phyloP scores from a whole-genome alignment of 352 stramenopile species.

The Pythium chondricola region DNA sequence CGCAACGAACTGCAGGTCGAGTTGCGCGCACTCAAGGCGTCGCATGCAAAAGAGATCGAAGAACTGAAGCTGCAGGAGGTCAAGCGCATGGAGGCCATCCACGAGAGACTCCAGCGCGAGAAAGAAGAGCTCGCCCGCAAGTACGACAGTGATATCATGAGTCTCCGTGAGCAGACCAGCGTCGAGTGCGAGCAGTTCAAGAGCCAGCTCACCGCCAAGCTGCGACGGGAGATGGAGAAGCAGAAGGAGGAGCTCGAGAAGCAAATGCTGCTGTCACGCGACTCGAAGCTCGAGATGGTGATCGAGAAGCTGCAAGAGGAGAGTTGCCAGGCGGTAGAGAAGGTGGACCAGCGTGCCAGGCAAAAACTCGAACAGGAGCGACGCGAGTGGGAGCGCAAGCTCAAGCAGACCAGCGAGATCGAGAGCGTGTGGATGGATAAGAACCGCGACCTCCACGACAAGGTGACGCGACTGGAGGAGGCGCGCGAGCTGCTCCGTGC shows the following conservation, averaged over 20 bases:
- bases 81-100: slow-evolving; percentile 25
- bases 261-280: slow-evolving; percentile 64
- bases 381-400: slow-evolving; percentile 61
- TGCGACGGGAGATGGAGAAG: slow-evolving; percentile 48
- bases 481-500: slow-evolving; percentile 33
- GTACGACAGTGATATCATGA: slow-evolving; percentile 49
- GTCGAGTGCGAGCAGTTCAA: slow-evolving; percentile 69
- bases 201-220: slow-evolving; percentile 34
- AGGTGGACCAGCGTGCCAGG: slow-evolving; percentile 35
- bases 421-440: slow-evolving; percentile 84
- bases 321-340: slow-evolving; percentile 45
- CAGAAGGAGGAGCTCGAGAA: slow-evolving; percentile 59
- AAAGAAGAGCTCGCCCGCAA: slow-evolving; percentile 62
- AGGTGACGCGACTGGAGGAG: slow-evolving; percentile 44
- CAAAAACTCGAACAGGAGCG: slow-evolving; percentile 54
- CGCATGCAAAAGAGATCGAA: slow-evolving; percentile 56
- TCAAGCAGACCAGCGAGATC: slow-evolving; percentile 73
- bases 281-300: slow-evolving; percentile 76
- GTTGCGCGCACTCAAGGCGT: slow-evolving; percentile 36
- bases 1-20: slow-evolving; percentile 53
- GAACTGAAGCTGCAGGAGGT: slow-evolving; percentile 44
- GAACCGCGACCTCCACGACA: slow-evolving; percentile 71
- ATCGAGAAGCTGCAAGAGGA: slow-evolving; percentile 78
- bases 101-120: slow-evolving; percentile 46
- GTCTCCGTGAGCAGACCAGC: slow-evolving; percentile 45